Evolutionary conservation across 345 rosid species (phyloP).

Genomic region (Melaleuca alternifolia): DNA sequence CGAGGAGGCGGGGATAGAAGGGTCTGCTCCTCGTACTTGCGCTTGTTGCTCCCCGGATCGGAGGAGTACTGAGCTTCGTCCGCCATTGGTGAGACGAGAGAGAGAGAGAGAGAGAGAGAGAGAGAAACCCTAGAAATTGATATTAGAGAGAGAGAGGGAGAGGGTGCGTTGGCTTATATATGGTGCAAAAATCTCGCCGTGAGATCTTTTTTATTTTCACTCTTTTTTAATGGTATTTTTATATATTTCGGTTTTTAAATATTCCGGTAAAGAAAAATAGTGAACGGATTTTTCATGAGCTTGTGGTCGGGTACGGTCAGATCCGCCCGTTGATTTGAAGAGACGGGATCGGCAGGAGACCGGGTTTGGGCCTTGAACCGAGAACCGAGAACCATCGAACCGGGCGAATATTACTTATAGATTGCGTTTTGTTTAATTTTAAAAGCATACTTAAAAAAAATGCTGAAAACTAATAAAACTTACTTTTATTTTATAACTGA

Average conservation of each 20-base stretch:
- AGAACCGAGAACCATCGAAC: not conserved
- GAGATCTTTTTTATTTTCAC: not conserved
- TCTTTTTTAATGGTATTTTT: not conserved
- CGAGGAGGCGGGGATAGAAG: slow-evolving; percentile 42
- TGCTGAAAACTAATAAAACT: too few species aligned
- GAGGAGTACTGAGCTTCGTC: slow-evolving; percentile 93
- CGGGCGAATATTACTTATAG: too few species aligned
- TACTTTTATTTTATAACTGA: too few species aligned
- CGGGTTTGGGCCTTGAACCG: not conserved
- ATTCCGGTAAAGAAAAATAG: not conserved
- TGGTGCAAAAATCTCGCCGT: not conserved
- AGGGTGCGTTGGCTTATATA: not conserved
- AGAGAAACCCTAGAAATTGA: slow-evolving; percentile 48
- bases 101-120: not conserved
- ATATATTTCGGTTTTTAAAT: not conserved
- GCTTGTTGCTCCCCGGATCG: slow-evolving; percentile 40
- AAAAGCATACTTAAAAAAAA: too few species aligned
- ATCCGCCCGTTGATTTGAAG: not conserved
- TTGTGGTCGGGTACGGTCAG: not conserved
- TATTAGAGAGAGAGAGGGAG: not conserved
- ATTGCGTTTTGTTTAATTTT: too few species aligned
- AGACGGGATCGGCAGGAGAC: not conserved
- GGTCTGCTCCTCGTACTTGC: slow-evolving; percentile 78
- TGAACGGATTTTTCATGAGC: not conserved
- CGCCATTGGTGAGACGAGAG: slow-evolving; percentile 39